Conservation (phyloP, 2,329 filamentous ascomycete genomes). For the Phialophora tarda region DNA sequence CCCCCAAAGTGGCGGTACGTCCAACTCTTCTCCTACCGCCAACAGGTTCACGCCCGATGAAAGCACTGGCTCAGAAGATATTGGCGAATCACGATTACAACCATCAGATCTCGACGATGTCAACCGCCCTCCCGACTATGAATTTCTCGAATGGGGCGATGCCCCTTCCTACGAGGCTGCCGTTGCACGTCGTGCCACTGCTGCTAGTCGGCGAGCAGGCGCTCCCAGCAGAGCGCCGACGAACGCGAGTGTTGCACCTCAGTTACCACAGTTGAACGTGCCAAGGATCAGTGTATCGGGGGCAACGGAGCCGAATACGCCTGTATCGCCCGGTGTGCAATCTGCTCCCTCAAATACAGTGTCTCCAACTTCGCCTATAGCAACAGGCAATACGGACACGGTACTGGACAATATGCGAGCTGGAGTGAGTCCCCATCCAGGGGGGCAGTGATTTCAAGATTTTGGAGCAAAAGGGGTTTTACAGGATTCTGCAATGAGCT, state of each 20-base stretch:
- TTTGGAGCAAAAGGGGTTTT: background rate
- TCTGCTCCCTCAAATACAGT: slow-evolving; percentile 13
- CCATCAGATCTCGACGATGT: slow-evolving; percentile 18
- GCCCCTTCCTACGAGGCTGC: slow-evolving; percentile 48
- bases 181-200: slow-evolving; percentile 35
- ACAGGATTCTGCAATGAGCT: background rate
- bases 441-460: background rate
- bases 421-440: background rate
- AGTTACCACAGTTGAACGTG: slow-evolving; percentile 35
- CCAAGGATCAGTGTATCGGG: slow-evolving; percentile 39
- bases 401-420: background rate
- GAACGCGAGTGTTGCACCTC: slow-evolving; percentile 25
- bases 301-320: slow-evolving; percentile 40
- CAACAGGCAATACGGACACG: slow-evolving; percentile 1
- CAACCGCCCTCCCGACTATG: slow-evolving; percentile 49
- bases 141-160: slow-evolving; percentile 50
- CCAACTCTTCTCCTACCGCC: slow-evolving; percentile 42
- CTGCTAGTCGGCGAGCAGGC: slow-evolving; percentile 27
- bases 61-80: slow-evolving; percentile 42
- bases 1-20: slow-evolving; percentile 30
- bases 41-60: slow-evolving; percentile 40
- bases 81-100: slow-evolving; percentile 47
- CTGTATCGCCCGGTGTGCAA: slow-evolving; percentile 19
- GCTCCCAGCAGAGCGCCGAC: slow-evolving; percentile 22
- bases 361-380: slow-evolving; percentile 6